Base-by-base conservation (phyloP, 2,329 filamentous ascomycete genomes). In the Pestalotiopsis sp. region DNA sequence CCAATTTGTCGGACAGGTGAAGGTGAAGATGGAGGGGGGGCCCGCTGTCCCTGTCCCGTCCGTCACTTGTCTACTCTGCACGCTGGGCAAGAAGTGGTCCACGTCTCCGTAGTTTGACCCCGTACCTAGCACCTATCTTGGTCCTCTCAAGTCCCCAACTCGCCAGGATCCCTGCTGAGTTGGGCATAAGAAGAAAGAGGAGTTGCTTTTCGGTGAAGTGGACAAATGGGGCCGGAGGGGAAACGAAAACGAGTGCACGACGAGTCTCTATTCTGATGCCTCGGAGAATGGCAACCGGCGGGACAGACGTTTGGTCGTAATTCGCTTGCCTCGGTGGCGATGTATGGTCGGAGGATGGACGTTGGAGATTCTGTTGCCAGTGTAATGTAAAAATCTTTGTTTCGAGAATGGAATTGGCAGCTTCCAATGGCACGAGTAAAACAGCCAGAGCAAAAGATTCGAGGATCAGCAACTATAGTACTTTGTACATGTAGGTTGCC, bases 1-100 rank as follows among this genome's bases (percentile, higher is more conserved):
- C 45, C 59, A 59, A 69, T 63, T 66, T 64, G 61, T 64, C 61
- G 14, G 49, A 64, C 61, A 20, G 41, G 63, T 36, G 61, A 58
- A 52, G 66, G 38, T 65, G 65, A 62, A 36, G 65, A 56, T 68
- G 69, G 57, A 61, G 31, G 27, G 36, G 64, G 62, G 41, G 57
- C 68, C 65, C 68, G 64, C 45, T 52, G 17, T 49, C 41, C 23
- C 31, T 36, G 31, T 36, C 31, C 31, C 31, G 31, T 36, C 17
- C 45, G 45, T 52, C 45, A n/a, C 7, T 9, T n/a, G 17, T 52
- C 14, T 52, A 52, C 45, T 23, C 23, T 23, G 31, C 45, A 52
- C 45, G 45, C 17, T 52, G 45, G 45, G 45, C 31, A 52, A 52
- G 17, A 52, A 52, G 45, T 52, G 45, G 45, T 52, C 20, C 45